Conservation (phyloP, 768 basidiomycete genomes). For the Cystofilobasidium bisporidii region DNA sequence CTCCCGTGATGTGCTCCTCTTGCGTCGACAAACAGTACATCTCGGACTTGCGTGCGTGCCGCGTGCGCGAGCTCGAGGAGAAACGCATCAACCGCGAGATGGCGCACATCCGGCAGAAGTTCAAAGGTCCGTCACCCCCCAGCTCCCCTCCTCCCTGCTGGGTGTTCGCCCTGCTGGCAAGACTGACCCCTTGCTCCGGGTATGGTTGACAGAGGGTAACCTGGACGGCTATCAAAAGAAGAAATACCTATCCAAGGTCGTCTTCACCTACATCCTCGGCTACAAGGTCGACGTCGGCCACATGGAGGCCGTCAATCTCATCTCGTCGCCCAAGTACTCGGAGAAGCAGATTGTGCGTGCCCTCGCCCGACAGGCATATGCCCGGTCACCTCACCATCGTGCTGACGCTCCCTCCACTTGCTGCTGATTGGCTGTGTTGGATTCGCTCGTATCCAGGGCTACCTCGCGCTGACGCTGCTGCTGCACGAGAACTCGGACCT, state of each 20-base stretch:
- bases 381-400: too few species aligned
- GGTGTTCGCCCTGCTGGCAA: too few species aligned
- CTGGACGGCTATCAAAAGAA: slow-evolving; percentile 46
- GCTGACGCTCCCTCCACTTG: not conserved
- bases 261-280: slow-evolving; percentile 97
- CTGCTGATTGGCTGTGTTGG: too few species aligned
- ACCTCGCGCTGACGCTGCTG: slow-evolving; percentile 87
- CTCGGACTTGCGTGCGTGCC: slow-evolving; percentile 92
- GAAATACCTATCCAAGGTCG: slow-evolving; percentile 90
- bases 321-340: slow-evolving; percentile 87
- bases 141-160: too few species aligned
- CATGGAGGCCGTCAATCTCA: slow-evolving; percentile 98
- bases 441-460: slow-evolving; percentile 55
- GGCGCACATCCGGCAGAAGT: slow-evolving; percentile 98
- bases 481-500: slow-evolving; percentile 99
- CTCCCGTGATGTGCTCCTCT: too few species aligned
- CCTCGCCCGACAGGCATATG: not conserved
- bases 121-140: slow-evolving; percentile 61
- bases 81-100: slow-evolving; percentile 99
- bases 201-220: slow-evolving; percentile 39
- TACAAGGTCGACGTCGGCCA: slow-evolving; percentile 99
- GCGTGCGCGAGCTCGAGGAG: slow-evolving; percentile 91
- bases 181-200: too few species aligned
- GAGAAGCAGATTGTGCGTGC: slow-evolving; percentile 92
- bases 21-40: too few species aligned